Evolutionary conservation across 1,284 basidiomycete genomes (phyloP).

Genomic region (Ustilago sp.): DNA sequence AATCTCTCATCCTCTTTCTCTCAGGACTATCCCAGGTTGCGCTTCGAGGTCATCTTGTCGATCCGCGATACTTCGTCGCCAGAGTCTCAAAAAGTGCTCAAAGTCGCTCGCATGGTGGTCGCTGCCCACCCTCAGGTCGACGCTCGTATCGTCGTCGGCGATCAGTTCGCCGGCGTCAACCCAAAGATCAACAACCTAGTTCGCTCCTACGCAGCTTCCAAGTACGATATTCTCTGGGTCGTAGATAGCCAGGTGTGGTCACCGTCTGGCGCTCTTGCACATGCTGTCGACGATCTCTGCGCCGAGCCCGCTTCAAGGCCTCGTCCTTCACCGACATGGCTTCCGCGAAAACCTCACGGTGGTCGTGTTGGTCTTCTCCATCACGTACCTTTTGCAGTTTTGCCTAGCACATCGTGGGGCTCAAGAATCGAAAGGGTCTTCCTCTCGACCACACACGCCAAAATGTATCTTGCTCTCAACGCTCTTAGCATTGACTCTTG

Average conservation of each 20-base stretch:
- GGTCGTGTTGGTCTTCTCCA: slow-evolving; percentile 84
- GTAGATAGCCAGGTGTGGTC: slow-evolving; percentile 92
- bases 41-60: slow-evolving; percentile 65
- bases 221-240: slow-evolving; percentile 93
- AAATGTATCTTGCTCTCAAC: slow-evolving; percentile 98
- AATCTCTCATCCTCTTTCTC: slow-evolving; percentile 66
- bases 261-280: slow-evolving; percentile 82
- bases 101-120: slow-evolving; percentile 57
- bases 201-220: slow-evolving; percentile 80
- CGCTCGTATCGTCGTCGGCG: slow-evolving; percentile 65
- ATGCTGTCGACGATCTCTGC: slow-evolving; percentile 86
- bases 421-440: slow-evolving; percentile 92
- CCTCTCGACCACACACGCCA: slow-evolving; percentile 95
- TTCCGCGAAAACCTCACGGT: slow-evolving; percentile 44
- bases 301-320: slow-evolving; percentile 74
- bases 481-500: slow-evolving; percentile 87
- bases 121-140: slow-evolving; percentile 58
- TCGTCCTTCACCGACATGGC: slow-evolving; percentile 61
- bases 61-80: slow-evolving; percentile 44
- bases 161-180: slow-evolving; percentile 81
- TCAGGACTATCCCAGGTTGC: slow-evolving; percentile 61
- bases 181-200: slow-evolving; percentile 98
- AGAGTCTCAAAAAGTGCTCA: slow-evolving; percentile 62
- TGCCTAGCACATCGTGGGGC: slow-evolving; percentile 74
- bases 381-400: slow-evolving; percentile 91